Evolutionary conservation across 495 filamentous ascomycete species (phyloP), one percentile per base, ranked within the genome.

Genomic region (Durotheca rogersii): DNA sequence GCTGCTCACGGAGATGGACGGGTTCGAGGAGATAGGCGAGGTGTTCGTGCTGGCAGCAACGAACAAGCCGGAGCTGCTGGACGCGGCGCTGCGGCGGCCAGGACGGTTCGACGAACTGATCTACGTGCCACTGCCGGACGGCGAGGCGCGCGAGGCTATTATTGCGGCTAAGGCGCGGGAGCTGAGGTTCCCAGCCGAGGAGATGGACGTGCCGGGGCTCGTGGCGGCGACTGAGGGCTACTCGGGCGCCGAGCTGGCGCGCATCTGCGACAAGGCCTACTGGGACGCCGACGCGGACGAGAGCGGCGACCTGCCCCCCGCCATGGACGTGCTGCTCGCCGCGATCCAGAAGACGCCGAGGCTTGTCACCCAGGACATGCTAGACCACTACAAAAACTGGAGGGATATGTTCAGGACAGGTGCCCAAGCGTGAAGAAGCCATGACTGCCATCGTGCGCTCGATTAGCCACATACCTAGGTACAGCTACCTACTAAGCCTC

Each of bases 1-100:
- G 1, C 65, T 98, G 21, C 75, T 98, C 6, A 97, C 90, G 56
- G 93, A 98, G 65, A 92, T 98, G 86, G 92, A 97, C 61, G 93
- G 93, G 15, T 92, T 98, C 56, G 88, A 95, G 60, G 79, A 83
- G 20, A 69, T 95, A 29, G 84, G 84, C 46, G 88, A 85, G 43
- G 90, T 98, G 2, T 79, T 91, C 39, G 85, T 97, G 9, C 79
- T 98, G n/a, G 93, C 90, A 2, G 93, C 93, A 0, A 98, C 93
- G 7, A 98, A 98, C 65, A 84, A 87, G 41, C 93, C 93, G 0
- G 88, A 95, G 59, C 72, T 82, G 9, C 77, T 98, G 10, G 93
- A 98, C 64, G 81, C 86, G 4, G 93, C 93, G 7, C 73, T 98
- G 30, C 82, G 95, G 59, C 83, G 93, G 7, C 88, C 90, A 3